phyloP scores from a whole-genome alignment of 1,284 basidiomycete genomes.

The Grifola frondosa region DNA sequence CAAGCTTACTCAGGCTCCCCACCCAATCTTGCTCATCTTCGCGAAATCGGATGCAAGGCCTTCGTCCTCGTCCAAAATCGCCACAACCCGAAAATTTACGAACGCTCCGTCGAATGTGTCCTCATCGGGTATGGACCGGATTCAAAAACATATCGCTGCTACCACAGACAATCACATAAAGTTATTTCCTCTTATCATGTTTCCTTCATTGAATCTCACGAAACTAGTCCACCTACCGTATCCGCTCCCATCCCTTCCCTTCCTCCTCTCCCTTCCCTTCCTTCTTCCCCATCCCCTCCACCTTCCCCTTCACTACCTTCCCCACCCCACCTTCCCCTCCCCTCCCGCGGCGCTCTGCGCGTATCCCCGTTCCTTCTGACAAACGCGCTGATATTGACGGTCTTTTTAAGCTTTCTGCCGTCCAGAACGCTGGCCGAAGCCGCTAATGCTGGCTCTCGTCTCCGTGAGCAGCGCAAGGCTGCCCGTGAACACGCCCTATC shows the following conservation, averaged over 20 bases:
- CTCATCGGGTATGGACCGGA: constrained; percentile 34
- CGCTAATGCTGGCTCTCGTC: background rate
- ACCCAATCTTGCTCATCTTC: constrained; percentile 20
- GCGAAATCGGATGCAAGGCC: constrained; percentile 22
- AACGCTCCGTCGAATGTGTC: constrained; percentile 30
- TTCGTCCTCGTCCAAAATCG: constrained; percentile 18
- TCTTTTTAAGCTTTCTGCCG: constrained; percentile 1
- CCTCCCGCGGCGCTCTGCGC: too few relatives aligned
- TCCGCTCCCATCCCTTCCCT: too few relatives aligned
- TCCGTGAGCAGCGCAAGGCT: background rate
- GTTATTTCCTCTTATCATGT: constrained; percentile 29
- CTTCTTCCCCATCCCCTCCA: background rate
- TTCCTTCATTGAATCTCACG: constrained; percentile 26
- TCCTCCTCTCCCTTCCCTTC: too few relatives aligned
- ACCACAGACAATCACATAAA: constrained; percentile 19
- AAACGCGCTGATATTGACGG: background rate
- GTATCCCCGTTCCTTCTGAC: background rate
- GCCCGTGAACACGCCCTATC: constrained; percentile 7
- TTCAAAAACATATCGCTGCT: constrained; percentile 35
- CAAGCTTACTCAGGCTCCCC: constrained; percentile 12
- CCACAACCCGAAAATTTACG: constrained; percentile 32
- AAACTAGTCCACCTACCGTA: too few relatives aligned
- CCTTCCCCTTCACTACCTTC: background rate
- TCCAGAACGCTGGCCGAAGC: constrained; percentile 3
- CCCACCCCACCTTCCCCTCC: too few relatives aligned